Evolutionary conservation across 2,329 filamentous ascomycete genomes (phyloP).

Genomic region (Penicillium rolfsii): DNA sequence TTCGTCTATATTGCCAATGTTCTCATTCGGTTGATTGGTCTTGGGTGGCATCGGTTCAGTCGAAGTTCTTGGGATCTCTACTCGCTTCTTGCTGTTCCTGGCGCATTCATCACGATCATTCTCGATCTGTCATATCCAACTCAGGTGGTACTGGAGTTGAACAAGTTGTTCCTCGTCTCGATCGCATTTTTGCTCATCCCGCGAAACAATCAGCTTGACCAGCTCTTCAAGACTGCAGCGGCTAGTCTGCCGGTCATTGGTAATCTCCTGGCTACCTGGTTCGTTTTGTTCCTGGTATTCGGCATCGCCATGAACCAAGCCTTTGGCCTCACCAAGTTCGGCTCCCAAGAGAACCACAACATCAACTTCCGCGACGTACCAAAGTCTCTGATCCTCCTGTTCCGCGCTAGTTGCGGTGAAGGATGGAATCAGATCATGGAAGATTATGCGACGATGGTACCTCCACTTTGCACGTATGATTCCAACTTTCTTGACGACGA

Average conservation of each 20-base stretch:
- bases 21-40: conserved; percentile 77
- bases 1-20: conserved; percentile 83
- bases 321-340: conserved; percentile 92
- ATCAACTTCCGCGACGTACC: conserved; percentile 93
- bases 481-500: conserved; percentile 81
- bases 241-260: conserved; percentile 88
- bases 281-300: conserved; percentile 93
- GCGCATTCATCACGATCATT: conserved; percentile 80
- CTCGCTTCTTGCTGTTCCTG: conserved; percentile 76
- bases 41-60: conserved; percentile 89
- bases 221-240: conserved; percentile 97
- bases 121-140: conserved; percentile 64
- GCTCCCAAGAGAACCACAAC: conserved; percentile 70
- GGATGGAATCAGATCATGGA: conserved; percentile 98
- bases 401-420: conserved; percentile 90
- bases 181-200: conserved; percentile 90
- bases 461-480: conserved; percentile 77
- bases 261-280: conserved; percentile 94
- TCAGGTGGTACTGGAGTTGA: conserved; percentile 73
- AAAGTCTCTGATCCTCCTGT: conserved; percentile 89
- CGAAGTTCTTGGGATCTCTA: conserved; percentile 96
- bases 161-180: conserved; percentile 92
- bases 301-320: conserved; percentile 95
- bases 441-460: conserved; percentile 79
- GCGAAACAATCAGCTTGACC: conserved; percentile 93